These are phyloP conservation scores for Fulvia fulva DNA, from an alignment of 2,329 filamentous ascomycete genomes.

Conservation along the genomic window DNA sequence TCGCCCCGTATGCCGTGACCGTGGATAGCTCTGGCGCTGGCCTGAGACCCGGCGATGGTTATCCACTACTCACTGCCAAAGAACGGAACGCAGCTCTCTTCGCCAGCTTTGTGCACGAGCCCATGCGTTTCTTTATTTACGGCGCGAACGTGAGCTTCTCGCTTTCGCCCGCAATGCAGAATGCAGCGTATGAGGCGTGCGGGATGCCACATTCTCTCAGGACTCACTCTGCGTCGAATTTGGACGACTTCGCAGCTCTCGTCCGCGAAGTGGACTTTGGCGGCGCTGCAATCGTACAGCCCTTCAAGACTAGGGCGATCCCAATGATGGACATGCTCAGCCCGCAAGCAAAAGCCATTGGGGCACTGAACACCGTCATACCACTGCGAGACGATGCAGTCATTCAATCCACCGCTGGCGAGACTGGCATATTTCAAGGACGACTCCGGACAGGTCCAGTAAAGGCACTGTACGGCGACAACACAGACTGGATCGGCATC, in stretches of 20 bases:
- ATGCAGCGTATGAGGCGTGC: constrained; percentile 60
- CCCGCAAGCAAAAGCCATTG: constrained; percentile 68
- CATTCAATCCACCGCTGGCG: constrained; percentile 38
- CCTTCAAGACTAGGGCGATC: constrained; percentile 70
- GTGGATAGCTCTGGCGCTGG: background rate
- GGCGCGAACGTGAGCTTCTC: constrained; percentile 70
- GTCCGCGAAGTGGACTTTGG: constrained; percentile 60
- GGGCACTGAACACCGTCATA: constrained; percentile 71
- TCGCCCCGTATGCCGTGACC: constrained; percentile 30
- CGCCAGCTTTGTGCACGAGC: constrained; percentile 62
- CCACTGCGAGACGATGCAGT: constrained; percentile 59
- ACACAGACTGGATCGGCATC: constrained; percentile 79
- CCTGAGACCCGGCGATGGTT: background rate
- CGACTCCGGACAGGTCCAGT: constrained; percentile 64
- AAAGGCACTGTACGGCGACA: constrained; percentile 69
- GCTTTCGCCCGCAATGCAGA: constrained; percentile 75
- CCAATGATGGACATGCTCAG: constrained; percentile 63
- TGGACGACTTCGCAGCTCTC: constrained; percentile 61
- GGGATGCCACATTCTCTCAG: constrained; percentile 66
- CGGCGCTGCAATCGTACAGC: constrained; percentile 66
- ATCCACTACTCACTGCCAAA: constrained; percentile 54
- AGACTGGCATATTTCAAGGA: constrained; percentile 50
- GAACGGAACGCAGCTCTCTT: constrained; percentile 64
- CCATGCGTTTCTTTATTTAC: constrained; percentile 69
- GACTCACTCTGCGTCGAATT: constrained; percentile 59